Conservation (phyloP, 768 basidiomycete species). For the Hebeloma cylindrosporum region DNA sequence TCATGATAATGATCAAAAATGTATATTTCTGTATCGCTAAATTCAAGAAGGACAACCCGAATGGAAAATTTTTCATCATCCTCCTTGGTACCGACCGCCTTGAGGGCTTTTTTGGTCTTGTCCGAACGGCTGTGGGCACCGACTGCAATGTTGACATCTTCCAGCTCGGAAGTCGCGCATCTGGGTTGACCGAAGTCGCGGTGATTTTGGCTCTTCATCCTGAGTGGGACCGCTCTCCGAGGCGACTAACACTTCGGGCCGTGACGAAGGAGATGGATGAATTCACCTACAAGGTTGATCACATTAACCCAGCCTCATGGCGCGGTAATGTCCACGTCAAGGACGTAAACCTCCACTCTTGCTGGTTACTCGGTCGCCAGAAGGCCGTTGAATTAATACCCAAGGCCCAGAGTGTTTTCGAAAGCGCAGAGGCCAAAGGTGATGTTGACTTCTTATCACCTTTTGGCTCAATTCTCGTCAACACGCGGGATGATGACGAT, state of each 20-base stretch:
- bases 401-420: neutral
- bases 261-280: constrained; percentile 19
- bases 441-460: neutral
- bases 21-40: constrained; percentile 30
- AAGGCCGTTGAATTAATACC: constrained; percentile 3
- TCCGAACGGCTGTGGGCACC: constrained; percentile 31
- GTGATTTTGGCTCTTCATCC: constrained; percentile 33
- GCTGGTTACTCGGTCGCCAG: constrained; percentile 26
- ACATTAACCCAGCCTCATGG: constrained; percentile 34
- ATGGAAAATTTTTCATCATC: constrained; percentile 30
- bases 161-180: constrained; percentile 25
- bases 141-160: constrained; percentile 24
- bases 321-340: constrained; percentile 25
- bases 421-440: neutral
- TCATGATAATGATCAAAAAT: constrained; percentile 22
- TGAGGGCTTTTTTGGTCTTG: constrained; percentile 31
- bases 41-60: constrained; percentile 28
- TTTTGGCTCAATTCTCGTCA: too few relatives aligned
- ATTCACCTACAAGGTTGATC: constrained; percentile 25
- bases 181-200: constrained; percentile 26
- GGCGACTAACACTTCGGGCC: constrained; percentile 27
- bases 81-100: constrained; percentile 36
- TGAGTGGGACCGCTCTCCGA: constrained; percentile 34
- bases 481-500: too few relatives aligned
- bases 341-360: constrained; percentile 25